Conservation (phyloP, 225 moss, liverwort and hornwort species). For the Sphagnum contortum region DNA sequence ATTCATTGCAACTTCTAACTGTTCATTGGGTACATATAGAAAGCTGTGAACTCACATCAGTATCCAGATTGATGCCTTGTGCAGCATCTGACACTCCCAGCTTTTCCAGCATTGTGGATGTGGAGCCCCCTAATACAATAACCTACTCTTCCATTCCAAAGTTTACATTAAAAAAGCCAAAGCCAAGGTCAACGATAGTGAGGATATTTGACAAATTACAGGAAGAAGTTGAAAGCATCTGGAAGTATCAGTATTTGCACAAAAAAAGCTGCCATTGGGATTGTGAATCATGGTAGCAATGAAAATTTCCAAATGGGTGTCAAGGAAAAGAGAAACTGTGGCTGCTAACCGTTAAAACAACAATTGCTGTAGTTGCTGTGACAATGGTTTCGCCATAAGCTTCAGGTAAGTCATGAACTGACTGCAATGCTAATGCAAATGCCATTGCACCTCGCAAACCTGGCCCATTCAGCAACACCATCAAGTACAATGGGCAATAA, state of each 20-base stretch:
- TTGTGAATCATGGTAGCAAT: too few relatives aligned
- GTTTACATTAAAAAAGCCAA: too few relatives aligned
- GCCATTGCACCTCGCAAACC: constrained; percentile 99
- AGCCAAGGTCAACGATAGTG: too few relatives aligned
- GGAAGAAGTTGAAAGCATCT: too few relatives aligned
- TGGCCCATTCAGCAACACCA: neutral
- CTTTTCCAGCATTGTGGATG: constrained; percentile 86
- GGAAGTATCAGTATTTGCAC: too few relatives aligned
- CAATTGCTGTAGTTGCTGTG: constrained; percentile 90
- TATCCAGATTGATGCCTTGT: constrained; percentile 13
- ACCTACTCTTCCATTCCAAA: constrained; percentile 31
- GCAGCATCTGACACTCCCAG: constrained; percentile 80
- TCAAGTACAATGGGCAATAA: too few relatives aligned
- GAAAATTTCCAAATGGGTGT: too few relatives aligned
- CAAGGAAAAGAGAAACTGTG: too few relatives aligned
- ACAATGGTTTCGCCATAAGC: constrained; percentile 90
- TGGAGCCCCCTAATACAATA: constrained; percentile 84
- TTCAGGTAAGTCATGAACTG: constrained; percentile 77
- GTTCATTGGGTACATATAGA: too few relatives aligned
- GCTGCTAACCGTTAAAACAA: constrained; percentile 67
- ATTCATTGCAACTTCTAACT: too few relatives aligned
- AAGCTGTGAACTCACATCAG: constrained; percentile 17
- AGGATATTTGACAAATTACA: too few relatives aligned
- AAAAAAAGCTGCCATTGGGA: too few relatives aligned
- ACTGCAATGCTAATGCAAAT: constrained; percentile 90